Conservation (phyloP, 192 early-diverging fungal species). For the Phlyctochytrium arcticum region DNA sequence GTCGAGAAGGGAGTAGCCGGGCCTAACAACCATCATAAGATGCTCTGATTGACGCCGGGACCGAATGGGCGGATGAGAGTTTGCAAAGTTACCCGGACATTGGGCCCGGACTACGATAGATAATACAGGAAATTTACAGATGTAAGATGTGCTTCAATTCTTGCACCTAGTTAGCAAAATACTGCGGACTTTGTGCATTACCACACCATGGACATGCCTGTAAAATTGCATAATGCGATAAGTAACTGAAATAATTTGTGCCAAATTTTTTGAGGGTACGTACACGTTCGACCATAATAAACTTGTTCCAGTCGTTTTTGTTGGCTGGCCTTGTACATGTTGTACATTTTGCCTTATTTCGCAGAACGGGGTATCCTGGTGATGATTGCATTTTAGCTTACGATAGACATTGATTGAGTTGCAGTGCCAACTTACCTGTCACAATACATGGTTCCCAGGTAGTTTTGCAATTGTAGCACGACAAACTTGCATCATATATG, state of each 20-base stretch:
- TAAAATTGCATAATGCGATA: neutral
- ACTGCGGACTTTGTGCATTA: constrained; percentile 33
- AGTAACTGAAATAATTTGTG: neutral
- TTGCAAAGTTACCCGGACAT: no score
- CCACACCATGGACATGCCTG: constrained; percentile 55
- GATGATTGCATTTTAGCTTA: neutral
- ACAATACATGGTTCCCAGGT: constrained; percentile 52
- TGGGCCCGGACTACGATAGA: no score
- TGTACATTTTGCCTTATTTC: constrained; percentile 48
- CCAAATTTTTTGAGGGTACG: constrained; percentile 1
- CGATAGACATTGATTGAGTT: neutral
- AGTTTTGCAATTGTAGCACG: constrained; percentile 44
- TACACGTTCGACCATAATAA: constrained; percentile 52
- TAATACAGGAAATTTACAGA: no score
- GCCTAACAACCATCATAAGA: no score
- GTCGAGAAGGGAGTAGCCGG: no score
- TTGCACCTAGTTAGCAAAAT: constrained; percentile 22
- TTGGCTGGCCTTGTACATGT: constrained; percentile 49
- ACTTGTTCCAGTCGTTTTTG: constrained; percentile 67
- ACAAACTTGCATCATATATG: constrained; percentile 50
- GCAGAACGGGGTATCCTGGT: constrained; percentile 52
- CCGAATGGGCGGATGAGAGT: no score
- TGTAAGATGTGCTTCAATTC: neutral
- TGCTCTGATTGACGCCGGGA: no score
- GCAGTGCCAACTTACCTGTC: constrained; percentile 41